These are phyloP conservation scores for Talaromyces proteolyticus DNA, from an alignment of 495 filamentous ascomycete species.

Conservation along the genomic window DNA sequence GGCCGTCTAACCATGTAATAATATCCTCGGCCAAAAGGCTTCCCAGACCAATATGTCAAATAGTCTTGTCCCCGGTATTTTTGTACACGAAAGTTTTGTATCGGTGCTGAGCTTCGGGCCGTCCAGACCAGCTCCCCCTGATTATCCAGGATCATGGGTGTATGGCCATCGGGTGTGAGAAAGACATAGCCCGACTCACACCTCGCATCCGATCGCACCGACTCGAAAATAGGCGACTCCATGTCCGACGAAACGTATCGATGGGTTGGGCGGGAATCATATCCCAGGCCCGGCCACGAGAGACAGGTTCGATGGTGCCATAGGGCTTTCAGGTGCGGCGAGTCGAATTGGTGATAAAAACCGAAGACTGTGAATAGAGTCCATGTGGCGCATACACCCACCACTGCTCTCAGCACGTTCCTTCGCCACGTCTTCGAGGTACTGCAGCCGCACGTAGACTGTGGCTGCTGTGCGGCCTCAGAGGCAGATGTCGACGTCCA, in stretches of 20 bases:
- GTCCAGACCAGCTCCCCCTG: slow-evolving; percentile 40
- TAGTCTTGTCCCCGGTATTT: slow-evolving; percentile 38
- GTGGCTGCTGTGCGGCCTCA: too few species aligned
- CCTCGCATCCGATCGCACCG: slow-evolving; percentile 20
- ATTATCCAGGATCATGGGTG: slow-evolving; percentile 41
- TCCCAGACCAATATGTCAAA: slow-evolving; percentile 50
- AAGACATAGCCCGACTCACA: slow-evolving; percentile 38
- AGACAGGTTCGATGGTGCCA: neutral
- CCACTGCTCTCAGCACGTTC: too few species aligned
- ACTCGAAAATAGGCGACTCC: slow-evolving; percentile 18
- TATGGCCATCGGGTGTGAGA: slow-evolving; percentile 37
- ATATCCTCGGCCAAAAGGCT: slow-evolving; percentile 41
- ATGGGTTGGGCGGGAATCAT: neutral
- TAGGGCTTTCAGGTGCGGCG: too few species aligned
- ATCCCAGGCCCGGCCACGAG: neutral
- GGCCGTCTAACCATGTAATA: slow-evolving; percentile 50
- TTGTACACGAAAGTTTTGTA: slow-evolving; percentile 42
- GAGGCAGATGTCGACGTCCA: too few species aligned
- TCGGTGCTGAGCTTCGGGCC: slow-evolving; percentile 29
- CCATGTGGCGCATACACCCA: too few species aligned
- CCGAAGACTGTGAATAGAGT: too few species aligned
- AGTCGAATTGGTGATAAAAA: too few species aligned
- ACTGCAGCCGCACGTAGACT: too few species aligned
- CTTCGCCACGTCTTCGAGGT: too few species aligned
- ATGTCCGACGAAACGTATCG: neutral